Percentiles rank a stretch among this genome's conserved stretches.
Evolutionary conservation across 2,329 filamentous ascomycete genomes (phyloP).

Genomic region (Botryosphaeria dothidea): DNA sequence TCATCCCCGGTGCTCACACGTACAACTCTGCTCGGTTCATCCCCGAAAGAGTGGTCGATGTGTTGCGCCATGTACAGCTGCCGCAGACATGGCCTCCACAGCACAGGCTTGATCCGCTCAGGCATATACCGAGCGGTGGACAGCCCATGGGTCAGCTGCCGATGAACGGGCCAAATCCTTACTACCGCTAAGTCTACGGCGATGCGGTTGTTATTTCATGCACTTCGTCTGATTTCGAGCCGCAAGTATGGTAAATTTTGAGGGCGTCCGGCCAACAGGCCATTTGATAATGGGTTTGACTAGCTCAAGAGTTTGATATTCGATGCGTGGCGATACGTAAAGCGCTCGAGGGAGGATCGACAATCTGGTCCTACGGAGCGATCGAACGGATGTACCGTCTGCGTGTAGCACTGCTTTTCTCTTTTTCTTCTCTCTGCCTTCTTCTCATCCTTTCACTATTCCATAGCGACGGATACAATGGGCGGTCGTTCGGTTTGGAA

Average conservation of each 20-base stretch:
- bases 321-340: not conserved
- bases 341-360: not conserved
- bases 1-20: constrained; percentile 71
- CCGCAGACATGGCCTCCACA: constrained; percentile 53
- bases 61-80: constrained; percentile 59
- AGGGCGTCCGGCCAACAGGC: too few species aligned
- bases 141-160: constrained; percentile 1
- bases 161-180: constrained; percentile 1
- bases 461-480: constrained; percentile 1
- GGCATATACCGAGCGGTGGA: not conserved
- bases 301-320: too few species aligned
- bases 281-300: too few species aligned
- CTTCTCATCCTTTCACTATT: not conserved
- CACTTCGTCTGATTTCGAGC: not conserved
- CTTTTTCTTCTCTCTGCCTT: not conserved
- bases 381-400: not conserved
- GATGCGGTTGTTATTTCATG: not conserved
- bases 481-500: not conserved
- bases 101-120: not conserved
- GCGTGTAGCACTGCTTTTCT: not conserved
- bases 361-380: not conserved
- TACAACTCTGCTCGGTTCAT: constrained; percentile 74
- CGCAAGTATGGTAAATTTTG: too few species aligned
- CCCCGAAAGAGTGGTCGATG: constrained; percentile 68
- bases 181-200: not conserved